Conservation (phyloP, 768 basidiomycete species). For the Lactarius akahatsu region DNA sequence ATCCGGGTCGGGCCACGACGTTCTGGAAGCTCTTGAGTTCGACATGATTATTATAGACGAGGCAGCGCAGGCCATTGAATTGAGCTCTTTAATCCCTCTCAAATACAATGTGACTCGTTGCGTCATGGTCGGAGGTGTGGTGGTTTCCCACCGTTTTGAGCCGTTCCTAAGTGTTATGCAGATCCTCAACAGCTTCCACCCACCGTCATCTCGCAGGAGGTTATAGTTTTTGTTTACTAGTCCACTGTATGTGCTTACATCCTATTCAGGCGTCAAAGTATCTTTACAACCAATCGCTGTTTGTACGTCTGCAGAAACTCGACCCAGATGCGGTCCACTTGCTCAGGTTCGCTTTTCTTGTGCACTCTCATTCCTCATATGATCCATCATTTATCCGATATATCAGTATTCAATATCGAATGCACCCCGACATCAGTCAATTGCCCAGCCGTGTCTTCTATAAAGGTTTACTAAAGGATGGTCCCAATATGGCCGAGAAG, state of each 20-base stretch:
- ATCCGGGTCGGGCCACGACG: constrained; percentile 90
- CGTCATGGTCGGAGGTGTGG: constrained; percentile 86
- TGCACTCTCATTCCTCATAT: not conserved
- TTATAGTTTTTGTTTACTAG: constrained; percentile 33
- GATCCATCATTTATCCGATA: constrained; percentile 3
- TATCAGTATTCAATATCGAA: constrained; percentile 94
- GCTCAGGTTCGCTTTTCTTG: constrained; percentile 58
- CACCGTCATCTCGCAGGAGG: constrained; percentile 71
- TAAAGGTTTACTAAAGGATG: constrained; percentile 72
- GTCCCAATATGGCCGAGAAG: constrained; percentile 82
- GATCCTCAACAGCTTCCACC: constrained; percentile 96
- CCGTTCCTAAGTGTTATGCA: constrained; percentile 29
- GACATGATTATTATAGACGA: constrained; percentile 98
- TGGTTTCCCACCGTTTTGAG: not conserved
- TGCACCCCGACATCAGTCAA: constrained; percentile 94
- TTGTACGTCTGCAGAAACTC: constrained; percentile 84
- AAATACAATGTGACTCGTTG: constrained; percentile 82
- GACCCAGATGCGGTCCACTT: constrained; percentile 85
- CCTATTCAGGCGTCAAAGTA: constrained; percentile 56
- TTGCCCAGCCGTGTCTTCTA: constrained; percentile 92
- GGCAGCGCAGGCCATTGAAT: constrained; percentile 94
- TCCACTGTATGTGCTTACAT: constrained; percentile 5
- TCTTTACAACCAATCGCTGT: constrained; percentile 87
- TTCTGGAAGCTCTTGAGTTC: constrained; percentile 79
- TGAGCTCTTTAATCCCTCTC: constrained; percentile 92